phyloP scores from a whole-genome alignment of 2,329 filamentous ascomycete genomes.

The Fusarium sacchari region DNA sequence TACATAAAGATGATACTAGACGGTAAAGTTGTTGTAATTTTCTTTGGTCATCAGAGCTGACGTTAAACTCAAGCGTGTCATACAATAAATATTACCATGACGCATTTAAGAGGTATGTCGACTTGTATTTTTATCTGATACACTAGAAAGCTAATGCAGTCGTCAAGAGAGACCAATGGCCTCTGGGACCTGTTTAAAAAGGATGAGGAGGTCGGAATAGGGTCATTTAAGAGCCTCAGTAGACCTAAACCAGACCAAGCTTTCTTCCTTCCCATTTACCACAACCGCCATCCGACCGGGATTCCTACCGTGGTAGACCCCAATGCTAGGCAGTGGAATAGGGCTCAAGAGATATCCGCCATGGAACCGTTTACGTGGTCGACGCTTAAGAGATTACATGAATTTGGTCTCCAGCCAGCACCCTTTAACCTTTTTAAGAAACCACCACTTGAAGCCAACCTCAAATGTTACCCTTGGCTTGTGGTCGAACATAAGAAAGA shows the following conservation, averaged over 20 bases:
- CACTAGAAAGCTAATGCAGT: not conserved
- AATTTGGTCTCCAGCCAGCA: slow-evolving; percentile 8
- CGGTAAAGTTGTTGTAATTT: not conserved
- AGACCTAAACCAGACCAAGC: slow-evolving; percentile 26
- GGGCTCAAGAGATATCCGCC: not conserved
- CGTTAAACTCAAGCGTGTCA: not conserved
- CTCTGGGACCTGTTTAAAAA: not conserved
- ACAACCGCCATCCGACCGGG: not conserved
- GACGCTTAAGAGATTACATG: not conserved
- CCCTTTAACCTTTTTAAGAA: slow-evolving; percentile 7
- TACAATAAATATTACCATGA: not conserved
- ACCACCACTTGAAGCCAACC: not conserved
- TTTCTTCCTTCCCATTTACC: slow-evolving; percentile 33
- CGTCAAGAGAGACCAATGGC: not conserved
- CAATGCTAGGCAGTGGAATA: slow-evolving; percentile 6
- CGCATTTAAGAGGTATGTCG: not conserved
- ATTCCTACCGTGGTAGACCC: slow-evolving; percentile 1
- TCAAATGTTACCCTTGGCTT: slow-evolving; percentile 38
- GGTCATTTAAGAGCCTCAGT: not conserved
- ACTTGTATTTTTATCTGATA: not conserved
- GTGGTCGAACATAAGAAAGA: slow-evolving; percentile 36
- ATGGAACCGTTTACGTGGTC: slow-evolving; percentile 28
- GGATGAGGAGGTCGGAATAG: not conserved
- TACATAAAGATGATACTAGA: not conserved
- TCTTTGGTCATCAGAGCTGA: not conserved